Evolutionary conservation across 768 basidiomycete species (phyloP), one percentile per base, ranked within the genome.

Genomic region (Butyriboletus loyo): DNA sequence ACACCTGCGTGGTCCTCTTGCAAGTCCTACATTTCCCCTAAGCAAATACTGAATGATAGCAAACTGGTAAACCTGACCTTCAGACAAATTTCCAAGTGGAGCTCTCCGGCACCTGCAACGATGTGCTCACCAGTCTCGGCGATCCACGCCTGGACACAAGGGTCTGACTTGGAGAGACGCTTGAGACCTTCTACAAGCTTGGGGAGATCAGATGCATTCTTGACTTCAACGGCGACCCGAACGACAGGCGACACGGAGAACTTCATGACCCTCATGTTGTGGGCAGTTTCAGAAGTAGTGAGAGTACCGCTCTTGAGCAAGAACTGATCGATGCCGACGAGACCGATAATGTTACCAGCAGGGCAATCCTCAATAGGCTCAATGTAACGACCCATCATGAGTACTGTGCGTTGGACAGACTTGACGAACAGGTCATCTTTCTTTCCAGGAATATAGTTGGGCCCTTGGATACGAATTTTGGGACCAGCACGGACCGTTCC

Each of bases 181-280:
- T 99, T 99, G 65, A 99, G 89, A 79, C 97, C 97, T 82, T 99
- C 97, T 57, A 98, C 97, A 60, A 99, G 89, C 78, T 99, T 99
- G 68, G 97, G 97, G 42, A 99, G 83, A 82, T 99, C 97, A 54
- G 92, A 84, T 53, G 97, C 93, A 73, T 98, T 99, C 87, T 98
- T 98, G 75, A 98, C 97, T 75, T 99, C 97, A 64, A 99, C 97
- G 60, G 97, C 92, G 67, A 98, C 93, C 72, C 86, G 97, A 40
- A 99, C 97, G 80, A 99, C 97, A 62, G 97, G 97, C 28, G 97
- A 98, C 51, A 99, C 97, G 72, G 95, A 98, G 84, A 98, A 98
- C 78, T 89, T 92, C 97, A 99, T 99, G 74, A 99, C 94, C 79
- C 80, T 92, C 94, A 99, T 97, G 82, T 99, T 99, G 82, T 99